phyloP scores from a whole-genome alignment of 1,284 basidiomycete species.

The Moniliophthora roreri region DNA sequence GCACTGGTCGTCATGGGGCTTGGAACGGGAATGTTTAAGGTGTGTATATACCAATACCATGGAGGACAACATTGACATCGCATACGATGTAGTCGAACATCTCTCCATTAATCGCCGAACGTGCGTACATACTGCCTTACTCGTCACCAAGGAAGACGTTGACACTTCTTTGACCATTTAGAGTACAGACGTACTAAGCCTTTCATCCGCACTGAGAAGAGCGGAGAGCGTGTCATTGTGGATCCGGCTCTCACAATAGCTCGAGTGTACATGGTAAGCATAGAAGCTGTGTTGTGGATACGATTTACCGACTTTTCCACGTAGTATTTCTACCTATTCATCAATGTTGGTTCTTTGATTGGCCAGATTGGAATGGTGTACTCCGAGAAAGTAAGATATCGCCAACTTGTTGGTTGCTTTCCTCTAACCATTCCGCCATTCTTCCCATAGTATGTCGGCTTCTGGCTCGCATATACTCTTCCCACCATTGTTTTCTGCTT shows the following conservation, averaged over 20 bases:
- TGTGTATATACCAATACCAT: conserved; percentile 20
- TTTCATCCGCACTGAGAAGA: conserved; percentile 52
- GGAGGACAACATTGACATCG: conserved; percentile 39
- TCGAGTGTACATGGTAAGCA: conserved; percentile 67
- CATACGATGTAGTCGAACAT: conserved; percentile 85
- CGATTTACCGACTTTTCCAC: neutral
- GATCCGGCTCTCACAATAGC: conserved; percentile 75
- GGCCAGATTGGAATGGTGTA: conserved; percentile 74
- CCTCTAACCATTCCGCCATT: too few relatives aligned
- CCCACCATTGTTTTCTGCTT: conserved; percentile 69
- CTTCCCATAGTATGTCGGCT: conserved; percentile 58
- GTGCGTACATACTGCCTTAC: too few relatives aligned
- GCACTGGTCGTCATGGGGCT: conserved; percentile 70
- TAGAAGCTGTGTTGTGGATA: neutral
- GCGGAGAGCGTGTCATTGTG: conserved; percentile 79
- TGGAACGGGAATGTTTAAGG: neutral
- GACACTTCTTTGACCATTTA: too few relatives aligned
- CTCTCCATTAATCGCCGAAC: conserved; percentile 79
- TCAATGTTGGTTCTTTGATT: conserved; percentile 74
- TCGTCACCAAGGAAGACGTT: too few relatives aligned
- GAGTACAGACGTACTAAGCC: conserved; percentile 60
- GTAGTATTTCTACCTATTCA: conserved; percentile 78
- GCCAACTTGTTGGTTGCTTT: neutral
- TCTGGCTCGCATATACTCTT: conserved; percentile 69
- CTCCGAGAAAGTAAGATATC: conserved; percentile 57